These are phyloP conservation scores for Sisymbrium irio DNA, from an alignment of 345 rosid genomes.

Conservation along the genomic window DNA sequence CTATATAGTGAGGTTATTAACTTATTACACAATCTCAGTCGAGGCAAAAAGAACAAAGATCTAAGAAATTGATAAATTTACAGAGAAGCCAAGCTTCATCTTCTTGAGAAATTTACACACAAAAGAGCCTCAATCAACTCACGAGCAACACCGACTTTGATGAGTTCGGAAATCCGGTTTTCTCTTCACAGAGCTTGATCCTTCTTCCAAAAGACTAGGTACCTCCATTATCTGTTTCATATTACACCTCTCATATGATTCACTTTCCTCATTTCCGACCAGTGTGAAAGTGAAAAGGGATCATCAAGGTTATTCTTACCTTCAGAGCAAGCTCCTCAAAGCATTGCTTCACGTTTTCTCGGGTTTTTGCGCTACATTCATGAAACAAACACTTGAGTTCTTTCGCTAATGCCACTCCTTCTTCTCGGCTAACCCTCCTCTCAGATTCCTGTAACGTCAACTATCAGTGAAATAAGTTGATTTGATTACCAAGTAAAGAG, in stretches of 20 bases:
- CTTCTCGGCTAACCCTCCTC: constrained; percentile 79
- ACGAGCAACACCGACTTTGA: constrained; percentile 44
- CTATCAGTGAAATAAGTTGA: background rate
- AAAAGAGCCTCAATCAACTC: constrained; percentile 8
- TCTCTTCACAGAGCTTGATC: constrained; percentile 60
- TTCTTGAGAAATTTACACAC: constrained; percentile 26
- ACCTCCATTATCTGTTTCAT: constrained; percentile 63
- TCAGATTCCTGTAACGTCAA: constrained; percentile 58
- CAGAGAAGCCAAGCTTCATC: constrained; percentile 22
- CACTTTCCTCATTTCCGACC: background rate
- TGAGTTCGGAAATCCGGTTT: constrained; percentile 39
- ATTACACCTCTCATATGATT: background rate
- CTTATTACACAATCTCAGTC: constrained; percentile 23
- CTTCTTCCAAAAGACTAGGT: constrained; percentile 74
- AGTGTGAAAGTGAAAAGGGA: background rate
- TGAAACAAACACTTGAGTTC: constrained; percentile 68
- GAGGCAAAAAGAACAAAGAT: constrained; percentile 18
- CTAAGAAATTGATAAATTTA: constrained; percentile 18
- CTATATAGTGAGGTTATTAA: constrained; percentile 3
- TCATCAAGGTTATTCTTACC: constrained; percentile 40
- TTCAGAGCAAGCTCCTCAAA: constrained; percentile 66
- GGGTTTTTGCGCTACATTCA: constrained; percentile 82
- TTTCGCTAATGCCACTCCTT: constrained; percentile 76
- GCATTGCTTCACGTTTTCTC: constrained; percentile 66
- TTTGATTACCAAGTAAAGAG: background rate